These are phyloP conservation scores for Gossypium davidsonii DNA, from an alignment of 441 rosid genomes.

Conservation along the genomic window DNA sequence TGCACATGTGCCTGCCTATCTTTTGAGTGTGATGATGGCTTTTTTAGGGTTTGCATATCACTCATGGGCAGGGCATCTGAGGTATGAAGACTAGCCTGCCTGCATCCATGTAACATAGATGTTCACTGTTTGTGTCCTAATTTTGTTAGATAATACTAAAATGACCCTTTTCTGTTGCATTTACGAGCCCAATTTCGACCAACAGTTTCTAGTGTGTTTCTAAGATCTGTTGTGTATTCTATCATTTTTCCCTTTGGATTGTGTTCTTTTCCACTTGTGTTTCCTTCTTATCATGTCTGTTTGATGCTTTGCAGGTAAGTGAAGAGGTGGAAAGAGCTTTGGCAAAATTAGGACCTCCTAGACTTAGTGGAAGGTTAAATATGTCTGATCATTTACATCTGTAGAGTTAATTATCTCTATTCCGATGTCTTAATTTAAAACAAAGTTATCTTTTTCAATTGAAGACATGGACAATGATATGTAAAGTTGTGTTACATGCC, in stretches of 20 bases:
- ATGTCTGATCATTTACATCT: conserved; percentile 2
- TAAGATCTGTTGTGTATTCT: background rate
- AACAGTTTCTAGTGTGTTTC: background rate
- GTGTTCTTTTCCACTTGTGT: background rate
- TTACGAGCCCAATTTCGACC: background rate
- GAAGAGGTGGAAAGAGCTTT: conserved; percentile 57
- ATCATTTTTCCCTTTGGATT: background rate
- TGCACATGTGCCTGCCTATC: background rate
- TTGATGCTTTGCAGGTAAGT: conserved; percentile 64
- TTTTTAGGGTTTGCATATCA: background rate
- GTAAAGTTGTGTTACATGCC: background rate
- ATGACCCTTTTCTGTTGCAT: background rate
- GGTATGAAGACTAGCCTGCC: background rate
- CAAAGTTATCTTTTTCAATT: background rate
- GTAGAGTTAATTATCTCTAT: background rate
- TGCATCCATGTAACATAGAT: background rate
- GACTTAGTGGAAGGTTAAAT: conserved; percentile 69
- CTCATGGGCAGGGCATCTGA: background rate
- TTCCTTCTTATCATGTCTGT: conserved; percentile 1
- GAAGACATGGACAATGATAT: conserved; percentile 4
- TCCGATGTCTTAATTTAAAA: background rate
- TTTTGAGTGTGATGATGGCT: background rate
- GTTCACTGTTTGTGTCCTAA: background rate
- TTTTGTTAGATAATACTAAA: background rate
- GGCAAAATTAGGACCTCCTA: conserved; percentile 73